Evolutionary conservation across 345 rosid species (phyloP), one percentile per base, ranked within the genome.

Genomic region (Eucalyptus sp.): DNA sequence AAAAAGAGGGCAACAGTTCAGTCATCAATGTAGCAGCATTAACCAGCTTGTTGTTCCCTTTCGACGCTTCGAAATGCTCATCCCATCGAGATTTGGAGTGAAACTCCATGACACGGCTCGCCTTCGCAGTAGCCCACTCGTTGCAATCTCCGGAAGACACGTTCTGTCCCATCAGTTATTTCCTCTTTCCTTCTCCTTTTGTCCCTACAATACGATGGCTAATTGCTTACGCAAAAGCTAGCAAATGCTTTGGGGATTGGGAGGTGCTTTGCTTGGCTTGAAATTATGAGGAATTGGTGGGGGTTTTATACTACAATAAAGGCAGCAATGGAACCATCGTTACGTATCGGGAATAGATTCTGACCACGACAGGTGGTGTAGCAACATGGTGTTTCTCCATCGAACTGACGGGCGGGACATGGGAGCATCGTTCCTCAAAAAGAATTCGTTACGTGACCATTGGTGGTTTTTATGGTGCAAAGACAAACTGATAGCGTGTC

Each of bases 31-130:
- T 0, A 37, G 68, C 29, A 54, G 87, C 60, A 22, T 37, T 60
- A 91, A 97, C 99, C 94, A 97, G 94, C 86, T 93, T 97, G 93
- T 92, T 89, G 52, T 90, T 94, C 87, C 93, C 90, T 89, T 90
- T 95, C 76, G 94, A 92, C 87, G 96, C 92, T 58, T 94, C 93
- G 24, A 94, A 91, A 17, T 91, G 93, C 66, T 94, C 87, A 37
- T 86, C 92, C 99, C 99, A 96, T 86, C 90, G 96, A 50, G 92
- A 88, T 89, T 81, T 84, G 86, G 95, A 94, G n/a, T 91, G 93
- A 50, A 96, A 91, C 50, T 94, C 97, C 58, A 89, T 87, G 50
- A 96, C 68, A 33, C 80, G 85, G 86, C 90, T 50, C 18, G 90
- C 66, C 44, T n/a, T n/a, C 17, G 80, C 16, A 3, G 11, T 6